Percentiles rank a stretch among this genome's conserved stretches.
Evolutionary conservation across 164 flowering plant species (phyloP).

Genomic region (Amborella trichopoda): DNA sequence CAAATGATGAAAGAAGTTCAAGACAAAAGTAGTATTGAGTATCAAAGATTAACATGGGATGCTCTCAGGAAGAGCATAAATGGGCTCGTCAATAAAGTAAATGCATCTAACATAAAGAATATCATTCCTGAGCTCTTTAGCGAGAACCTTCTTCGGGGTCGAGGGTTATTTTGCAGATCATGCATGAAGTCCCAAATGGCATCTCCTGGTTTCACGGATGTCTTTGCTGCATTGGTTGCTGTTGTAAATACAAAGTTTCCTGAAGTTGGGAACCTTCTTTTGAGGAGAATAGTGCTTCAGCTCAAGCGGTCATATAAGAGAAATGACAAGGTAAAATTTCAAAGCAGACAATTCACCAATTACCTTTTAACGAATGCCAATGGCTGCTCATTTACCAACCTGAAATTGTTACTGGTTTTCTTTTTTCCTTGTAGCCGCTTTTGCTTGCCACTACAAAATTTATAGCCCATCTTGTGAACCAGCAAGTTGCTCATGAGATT

Average conservation of each 20-base stretch:
- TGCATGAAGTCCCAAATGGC: conserved; percentile 99
- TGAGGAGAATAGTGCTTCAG: conserved; percentile 80
- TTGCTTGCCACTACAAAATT: conserved; percentile 85
- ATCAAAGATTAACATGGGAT: conserved; percentile 94
- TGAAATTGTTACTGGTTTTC: background rate
- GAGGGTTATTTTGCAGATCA: conserved; percentile 88
- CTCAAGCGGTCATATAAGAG: conserved; percentile 91
- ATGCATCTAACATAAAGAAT: conserved; percentile 77
- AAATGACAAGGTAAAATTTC: conserved; percentile 66
- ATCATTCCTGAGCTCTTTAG: conserved; percentile 82
- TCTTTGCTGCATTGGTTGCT: conserved; percentile 86
- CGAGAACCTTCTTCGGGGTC: conserved; percentile 81
- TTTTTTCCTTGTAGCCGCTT: conserved; percentile 44
- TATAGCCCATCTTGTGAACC: conserved; percentile 91
- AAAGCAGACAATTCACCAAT: background rate
- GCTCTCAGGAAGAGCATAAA: conserved; percentile 91
- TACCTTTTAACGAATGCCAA: background rate
- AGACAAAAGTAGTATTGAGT: conserved; percentile 75
- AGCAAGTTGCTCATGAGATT: conserved; percentile 90
- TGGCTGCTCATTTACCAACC: background rate
- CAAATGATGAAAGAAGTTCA: conserved; percentile 77
- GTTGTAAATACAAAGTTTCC: conserved; percentile 93
- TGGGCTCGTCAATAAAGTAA: conserved; percentile 92
- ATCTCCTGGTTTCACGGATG: conserved; percentile 87
- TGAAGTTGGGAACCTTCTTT: conserved; percentile 73